phyloP scores from a whole-genome alignment of 495 filamentous ascomycete species.

The Neurospora sp. region DNA sequence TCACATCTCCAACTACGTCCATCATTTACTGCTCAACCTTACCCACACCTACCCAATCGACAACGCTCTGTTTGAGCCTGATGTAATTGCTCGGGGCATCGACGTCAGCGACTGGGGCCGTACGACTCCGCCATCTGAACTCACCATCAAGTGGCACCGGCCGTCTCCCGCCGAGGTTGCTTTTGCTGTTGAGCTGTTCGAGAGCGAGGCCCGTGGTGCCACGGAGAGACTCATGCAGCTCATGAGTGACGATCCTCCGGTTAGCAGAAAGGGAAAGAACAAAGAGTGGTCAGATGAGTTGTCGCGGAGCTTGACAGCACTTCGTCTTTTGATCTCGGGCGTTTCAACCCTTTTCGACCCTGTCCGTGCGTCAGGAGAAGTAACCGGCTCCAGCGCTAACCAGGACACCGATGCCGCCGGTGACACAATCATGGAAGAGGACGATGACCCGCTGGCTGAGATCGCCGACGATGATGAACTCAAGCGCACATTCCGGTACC shows the following conservation, averaged over 20 bases:
- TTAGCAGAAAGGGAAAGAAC: constrained; percentile 87
- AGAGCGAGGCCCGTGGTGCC: constrained; percentile 58
- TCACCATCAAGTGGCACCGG: constrained; percentile 87
- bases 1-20: constrained; percentile 94
- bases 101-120: constrained; percentile 73
- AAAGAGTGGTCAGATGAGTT: constrained; percentile 99
- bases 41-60: constrained; percentile 90
- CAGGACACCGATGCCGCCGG: constrained; percentile 31
- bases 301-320: constrained; percentile 73
- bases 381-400: constrained; percentile 23
- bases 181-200: constrained; percentile 82
- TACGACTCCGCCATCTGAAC: constrained; percentile 52
- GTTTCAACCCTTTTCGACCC: constrained; percentile 82
- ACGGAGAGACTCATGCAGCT: constrained; percentile 54
- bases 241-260: constrained; percentile 68
- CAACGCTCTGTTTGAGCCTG: constrained; percentile 71
- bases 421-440: constrained; percentile 44
- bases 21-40: constrained; percentile 95
- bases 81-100: constrained; percentile 39
- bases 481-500: constrained; percentile 72
- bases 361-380: constrained; percentile 49
- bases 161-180: constrained; percentile 67
- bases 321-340: constrained; percentile 79
- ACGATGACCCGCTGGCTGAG: constrained; percentile 52
- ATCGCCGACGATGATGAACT: constrained; percentile 76